Base-by-base conservation (phyloP, 2,329 filamentous ascomycete species). In the Colletotrichum sp. region DNA sequence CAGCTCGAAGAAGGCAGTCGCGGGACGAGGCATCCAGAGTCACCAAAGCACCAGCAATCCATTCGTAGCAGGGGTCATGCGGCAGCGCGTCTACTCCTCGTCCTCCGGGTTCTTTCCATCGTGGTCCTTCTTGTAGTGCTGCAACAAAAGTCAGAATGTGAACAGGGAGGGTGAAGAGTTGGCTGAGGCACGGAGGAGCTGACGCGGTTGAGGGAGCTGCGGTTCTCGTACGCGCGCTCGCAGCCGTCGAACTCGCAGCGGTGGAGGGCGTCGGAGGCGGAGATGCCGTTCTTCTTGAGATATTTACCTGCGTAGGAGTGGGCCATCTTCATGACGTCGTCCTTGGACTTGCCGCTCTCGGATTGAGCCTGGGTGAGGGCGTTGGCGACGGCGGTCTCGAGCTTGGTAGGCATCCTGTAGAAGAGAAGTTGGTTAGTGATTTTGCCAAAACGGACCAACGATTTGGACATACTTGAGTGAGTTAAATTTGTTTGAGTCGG, bases 61-160 rank as follows among this genome's bases (percentile, higher is more conserved):
- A 0, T 8, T 13, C 16, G n/a, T n/a, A 58, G 1, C 6, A 3
- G 21, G 21, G 6, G 0, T 8, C 11, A 7, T 13, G 11, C 18
- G 18, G 9, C 18, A 8, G 0, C 2, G 31, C 4, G 6, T 7
- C 15, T 15, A 59, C 21, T 24, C 59, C 21, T 62, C 59, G 21
- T 27, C 21, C 18, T 43, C 59, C 2, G 34, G 59, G 34, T 34
- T 43, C 59, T 62, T 33, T 13, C 59, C 59, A 9, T 33, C 29
- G 21, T 62, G 59, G 59, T 62, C 59, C 34, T 43, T 62, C n/a
- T 62, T 62, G 59, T 43, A 62, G 21, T 62, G 59, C 59, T 62
- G 59, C 8, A 16, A 43, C 5, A 27, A 16, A n/a, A 11, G 57
- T 59, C n/a, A 59, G 31, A 31, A 62, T 11, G 8, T 43, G 55